Evolutionary conservation across 73 alveolate genomes (phyloP).

Genomic region (Paramecium bursaria): DNA sequence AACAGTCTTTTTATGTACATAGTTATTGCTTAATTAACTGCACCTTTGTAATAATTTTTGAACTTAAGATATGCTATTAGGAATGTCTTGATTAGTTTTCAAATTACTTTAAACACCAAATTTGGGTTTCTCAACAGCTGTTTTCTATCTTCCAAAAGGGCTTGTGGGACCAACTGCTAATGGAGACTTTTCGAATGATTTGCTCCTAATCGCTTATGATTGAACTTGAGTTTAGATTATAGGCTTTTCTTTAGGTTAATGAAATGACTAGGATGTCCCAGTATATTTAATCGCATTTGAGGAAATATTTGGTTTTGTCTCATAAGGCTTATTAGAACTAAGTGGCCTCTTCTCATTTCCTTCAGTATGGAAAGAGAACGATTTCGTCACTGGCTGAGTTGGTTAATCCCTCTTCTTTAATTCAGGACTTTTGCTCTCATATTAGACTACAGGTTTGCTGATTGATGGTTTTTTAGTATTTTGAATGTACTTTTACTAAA

Average conservation of each 20-base stretch:
- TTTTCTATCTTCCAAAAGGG: constrained; percentile 40
- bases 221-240: background rate
- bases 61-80: constrained; percentile 21
- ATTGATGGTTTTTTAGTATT: constrained; percentile 1
- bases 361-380: constrained; percentile 30
- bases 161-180: background rate
- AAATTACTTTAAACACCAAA: constrained; percentile 36
- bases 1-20: constrained; percentile 45
- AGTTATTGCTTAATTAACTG: constrained; percentile 8
- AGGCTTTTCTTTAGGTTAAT: background rate
- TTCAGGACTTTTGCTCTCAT: constrained; percentile 28
- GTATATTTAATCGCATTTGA: background rate
- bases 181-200: constrained; percentile 62
- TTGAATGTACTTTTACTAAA: background rate
- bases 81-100: background rate
- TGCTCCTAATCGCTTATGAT: constrained; percentile 34
- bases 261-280: background rate
- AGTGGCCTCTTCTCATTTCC: constrained; percentile 4
- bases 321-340: background rate
- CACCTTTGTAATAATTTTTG: constrained; percentile 19
- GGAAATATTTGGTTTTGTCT: background rate
- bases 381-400: constrained; percentile 5
- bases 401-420: background rate
- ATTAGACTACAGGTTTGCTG: background rate
- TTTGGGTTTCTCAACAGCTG: constrained; percentile 38